Evolutionary conservation across 1,139 yeast genomes (phyloP), one percentile per base, ranked within the genome.

Genomic region (Nakaseomyces nivariensis): DNA sequence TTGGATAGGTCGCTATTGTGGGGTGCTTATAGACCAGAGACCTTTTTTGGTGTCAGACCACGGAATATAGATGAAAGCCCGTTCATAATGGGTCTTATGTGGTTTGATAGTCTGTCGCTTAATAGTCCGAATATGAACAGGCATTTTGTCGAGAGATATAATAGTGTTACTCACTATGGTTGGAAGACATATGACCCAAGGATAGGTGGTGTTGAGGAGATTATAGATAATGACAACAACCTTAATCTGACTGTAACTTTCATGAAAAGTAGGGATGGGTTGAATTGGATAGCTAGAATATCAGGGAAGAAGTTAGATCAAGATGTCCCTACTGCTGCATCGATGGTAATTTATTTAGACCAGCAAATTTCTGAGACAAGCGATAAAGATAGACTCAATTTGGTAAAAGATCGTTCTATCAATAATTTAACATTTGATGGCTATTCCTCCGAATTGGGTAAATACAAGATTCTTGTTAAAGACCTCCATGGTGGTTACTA

Each of bases 11-110:
- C 83, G 1, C 66, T 83, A 26, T 65, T 79, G 32, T 92, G 98
- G 98, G 97, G 96, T 0, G 95, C 97, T 0, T 92, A 90, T 67
- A 71, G 97, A 57, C 82, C 97, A 10, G 85, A 88, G 50, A 72
- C 88, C 46, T 92, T 90, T 67, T 73, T 90, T 56, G 97, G 98
- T 0, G 69, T 92, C 43, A 74, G 92, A 47, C 96, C 98, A 2
- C 72, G 90, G 46, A 63, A 81, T 46, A 85, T 96, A n/a, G 72
- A 81, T 44, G 56, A 58, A 7, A 57, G 64, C 11, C 85, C 96
- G 1, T 72, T 92, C 47, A 64, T 85, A 53, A 74, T 89, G 9
- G 98, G 98, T 0, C 68, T 90, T 33, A 81, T 92, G 82, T 92
- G 98, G 98, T 87, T 81, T 69, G 82, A 82, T 58, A 75, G 79